Evolutionary conservation across 192 early-diverging fungal genomes (phyloP), one percentile per base, ranked within the genome.

Genomic region (Allomyces javanicus): DNA sequence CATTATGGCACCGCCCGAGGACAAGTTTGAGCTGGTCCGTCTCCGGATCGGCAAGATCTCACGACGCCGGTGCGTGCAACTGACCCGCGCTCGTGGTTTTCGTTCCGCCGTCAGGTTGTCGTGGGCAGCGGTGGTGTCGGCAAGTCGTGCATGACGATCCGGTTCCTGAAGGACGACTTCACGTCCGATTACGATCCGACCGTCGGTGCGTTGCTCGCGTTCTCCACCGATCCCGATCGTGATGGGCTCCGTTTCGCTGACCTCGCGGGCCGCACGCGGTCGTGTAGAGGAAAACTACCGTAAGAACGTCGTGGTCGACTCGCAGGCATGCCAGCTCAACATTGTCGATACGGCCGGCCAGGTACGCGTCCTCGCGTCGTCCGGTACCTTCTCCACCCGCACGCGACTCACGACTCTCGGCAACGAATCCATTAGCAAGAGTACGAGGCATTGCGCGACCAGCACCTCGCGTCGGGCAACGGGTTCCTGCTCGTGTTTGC

Each of bases 61-160:
- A 40, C 33, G 7, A 7, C 17, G 17, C 50, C 12, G 21, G 14
- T 21, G 50, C 33, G 33, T 9, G 33, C 33, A 40, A 40, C 50
- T 58, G 17, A 58, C 17, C 50, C 3, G 21, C 14, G 12, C 17
- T 58, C 21, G 50, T 14, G 21, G 9, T 63, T 25, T 67, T 0
- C 3, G 25, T 25, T 40, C 33, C 33, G 7, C 33, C 0, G 33
- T 7, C 33, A 83, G 81, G 81, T 83, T 23, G 81, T 83, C 19
- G 81, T 83, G 22, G 81, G 81, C 10, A 78, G 76, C 55, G 81
- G 81, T 63, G 81, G 81, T 74, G 81, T 83, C 25, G 81, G 81
- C 25, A 83, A 83, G 63, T 83, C 81, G 17, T 81, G 79, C 71
- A 63, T 83, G 65, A 83, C 81, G 26, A 76, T 81, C 1, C 75